Evolutionary conservation across 768 basidiomycete genomes (phyloP).

Genomic region (Boletus sp.): DNA sequence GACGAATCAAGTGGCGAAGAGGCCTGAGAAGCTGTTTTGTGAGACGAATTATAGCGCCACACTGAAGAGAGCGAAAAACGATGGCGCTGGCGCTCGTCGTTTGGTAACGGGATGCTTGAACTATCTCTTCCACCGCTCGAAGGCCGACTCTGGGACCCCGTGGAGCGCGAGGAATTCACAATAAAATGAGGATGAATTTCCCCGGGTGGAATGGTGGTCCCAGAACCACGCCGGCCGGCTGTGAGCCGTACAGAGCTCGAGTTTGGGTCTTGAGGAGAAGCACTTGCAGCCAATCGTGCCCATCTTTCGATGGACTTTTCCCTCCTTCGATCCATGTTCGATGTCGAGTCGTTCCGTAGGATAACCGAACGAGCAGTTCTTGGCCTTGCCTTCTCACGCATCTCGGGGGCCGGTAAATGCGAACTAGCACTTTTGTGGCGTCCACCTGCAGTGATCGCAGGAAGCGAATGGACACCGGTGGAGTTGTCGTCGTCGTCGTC

Average conservation of each 20-base stretch:
- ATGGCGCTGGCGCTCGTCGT: slow-evolving; percentile 22
- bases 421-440: slow-evolving; percentile 26
- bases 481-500: slow-evolving; percentile 18
- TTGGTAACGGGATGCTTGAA: slow-evolving; percentile 19
- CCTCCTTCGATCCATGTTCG: slow-evolving; percentile 23
- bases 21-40: slow-evolving; percentile 24
- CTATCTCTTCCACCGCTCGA: slow-evolving; percentile 25
- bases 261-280: slow-evolving; percentile 17
- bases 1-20: slow-evolving; percentile 34
- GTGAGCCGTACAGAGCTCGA: slow-evolving; percentile 10
- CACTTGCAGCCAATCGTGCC: slow-evolving; percentile 27
- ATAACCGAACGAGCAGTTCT: slow-evolving; percentile 17
- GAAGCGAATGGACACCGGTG: slow-evolving; percentile 33
- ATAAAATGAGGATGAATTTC: slow-evolving; percentile 10
- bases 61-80: slow-evolving; percentile 33
- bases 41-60: slow-evolving; percentile 21
- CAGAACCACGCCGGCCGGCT: slow-evolving; percentile 29
- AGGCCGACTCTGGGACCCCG: slow-evolving; percentile 25
- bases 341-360: slow-evolving; percentile 20
- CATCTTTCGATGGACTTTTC: slow-evolving; percentile 34
- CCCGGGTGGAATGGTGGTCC: slow-evolving; percentile 24
- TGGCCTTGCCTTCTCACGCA: slow-evolving; percentile 29
- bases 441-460: slow-evolving; percentile 18
- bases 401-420: slow-evolving; percentile 12
- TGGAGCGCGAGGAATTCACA: slow-evolving; percentile 15